Evolutionary conservation across 805 yeast species (phyloP), one percentile per base, ranked within the genome.

Genomic region (Kuraishia piskuri): DNA sequence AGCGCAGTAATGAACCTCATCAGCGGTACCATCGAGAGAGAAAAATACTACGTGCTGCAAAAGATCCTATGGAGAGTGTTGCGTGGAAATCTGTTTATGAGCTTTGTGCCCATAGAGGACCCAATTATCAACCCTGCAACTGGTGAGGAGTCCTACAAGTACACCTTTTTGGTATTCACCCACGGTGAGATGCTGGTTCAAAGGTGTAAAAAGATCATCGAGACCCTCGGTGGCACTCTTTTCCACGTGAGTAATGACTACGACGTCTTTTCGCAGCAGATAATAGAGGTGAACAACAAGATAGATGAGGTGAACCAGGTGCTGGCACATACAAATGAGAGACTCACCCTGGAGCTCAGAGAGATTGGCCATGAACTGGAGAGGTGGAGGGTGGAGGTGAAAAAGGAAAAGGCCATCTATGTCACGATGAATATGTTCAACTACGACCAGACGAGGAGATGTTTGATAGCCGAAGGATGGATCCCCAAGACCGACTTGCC

Each of bases 381-480:
- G 50, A 75, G 76, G 58, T 94, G 97, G 96, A 78, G 80, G 69
- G 76, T 79, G 6, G 72, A 77, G 22, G 71, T 84, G 26, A 82
- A 82, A 54, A 82, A 90, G 66, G 99, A 94, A 68, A 88, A 88
- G 65, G 85, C 90, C 14, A 84, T 91, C 17, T 90, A 86, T 68
- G 76, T 84, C 36, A 79, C 90, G 0, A 75, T 94, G 74, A 90
- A 90, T 69, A 75, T 79, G 62, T 83, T 90, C 67, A 89, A 88
- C 63, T 86, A 84, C 67, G 95, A 88, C 63, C 88, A 81, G 58
- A 73, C 85, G n/a, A 83, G 96, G 70, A 82, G 87, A 67, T 88
- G 96, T 40, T 74, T 94, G 56, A 80, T 92, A 50, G 96, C 95
- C 21, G 98, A 95, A 73, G 99, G 98, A 31, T 94, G 99, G 99